Evolutionary conservation across 768 basidiomycete genomes (phyloP).

Genomic region (Boletus eberwhitei): DNA sequence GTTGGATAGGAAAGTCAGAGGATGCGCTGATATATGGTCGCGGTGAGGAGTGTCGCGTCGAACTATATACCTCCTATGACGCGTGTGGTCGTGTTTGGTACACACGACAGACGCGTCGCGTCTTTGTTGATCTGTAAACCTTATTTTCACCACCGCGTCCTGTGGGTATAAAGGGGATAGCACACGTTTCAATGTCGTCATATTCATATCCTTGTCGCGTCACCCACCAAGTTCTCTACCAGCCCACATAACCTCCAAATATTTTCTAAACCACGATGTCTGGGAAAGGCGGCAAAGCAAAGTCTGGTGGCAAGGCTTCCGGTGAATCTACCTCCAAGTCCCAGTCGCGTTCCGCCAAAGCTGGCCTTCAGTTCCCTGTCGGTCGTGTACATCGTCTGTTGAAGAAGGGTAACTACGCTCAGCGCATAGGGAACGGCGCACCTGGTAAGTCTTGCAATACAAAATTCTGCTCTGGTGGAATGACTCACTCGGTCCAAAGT

Average conservation of each 20-base stretch:
- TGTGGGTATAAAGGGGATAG: constrained; percentile 29
- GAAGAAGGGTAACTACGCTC: constrained; percentile 58
- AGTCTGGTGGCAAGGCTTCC: constrained; percentile 63
- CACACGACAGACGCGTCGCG: constrained; percentile 30
- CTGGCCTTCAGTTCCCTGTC: constrained; percentile 48
- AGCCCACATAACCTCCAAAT: not conserved
- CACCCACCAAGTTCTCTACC: not conserved
- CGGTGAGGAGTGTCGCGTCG: not conserved
- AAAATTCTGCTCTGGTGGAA: too few relatives aligned
- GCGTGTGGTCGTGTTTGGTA: constrained; percentile 40
- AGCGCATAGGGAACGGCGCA: constrained; percentile 55
- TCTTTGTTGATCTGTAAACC: constrained; percentile 38
- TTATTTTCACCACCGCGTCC: constrained; percentile 25
- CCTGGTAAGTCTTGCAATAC: constrained; percentile 31
- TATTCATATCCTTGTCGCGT: constrained; percentile 6
- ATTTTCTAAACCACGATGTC: constrained; percentile 28
- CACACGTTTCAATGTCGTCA: constrained; percentile 3
- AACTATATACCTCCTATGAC: constrained; percentile 26
- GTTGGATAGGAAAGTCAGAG: constrained; percentile 6
- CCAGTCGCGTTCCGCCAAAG: constrained; percentile 39
- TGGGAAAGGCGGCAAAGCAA: constrained; percentile 53
- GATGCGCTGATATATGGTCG: constrained; percentile 13
- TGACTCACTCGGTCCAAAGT: constrained; percentile 29
- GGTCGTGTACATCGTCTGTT: constrained; percentile 60
- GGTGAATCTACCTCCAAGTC: constrained; percentile 34